phyloP scores from a whole-genome alignment of 1,139 yeast genomes.

The Magnusiomyces paraingens region DNA sequence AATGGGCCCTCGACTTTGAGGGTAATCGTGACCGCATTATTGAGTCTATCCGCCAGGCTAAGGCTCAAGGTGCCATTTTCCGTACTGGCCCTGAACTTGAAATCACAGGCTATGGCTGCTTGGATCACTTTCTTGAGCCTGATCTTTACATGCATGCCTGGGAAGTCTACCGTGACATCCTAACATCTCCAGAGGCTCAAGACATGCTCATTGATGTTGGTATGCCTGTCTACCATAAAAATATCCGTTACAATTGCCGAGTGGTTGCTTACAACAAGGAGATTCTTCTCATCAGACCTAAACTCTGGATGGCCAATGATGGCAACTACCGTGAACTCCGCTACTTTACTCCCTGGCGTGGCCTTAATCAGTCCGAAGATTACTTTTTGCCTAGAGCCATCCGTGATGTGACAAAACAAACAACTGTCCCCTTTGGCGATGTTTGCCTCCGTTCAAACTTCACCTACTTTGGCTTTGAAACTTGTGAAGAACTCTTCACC shows the following conservation, averaged over 20 bases:
- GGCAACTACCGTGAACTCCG: slow-evolving; percentile 98
- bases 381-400: slow-evolving; percentile 65
- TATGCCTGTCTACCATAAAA: slow-evolving; percentile 84
- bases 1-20: slow-evolving; percentile 98
- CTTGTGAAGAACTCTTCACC: slow-evolving; percentile 95
- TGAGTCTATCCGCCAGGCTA: slow-evolving; percentile 72
- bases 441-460: slow-evolving; percentile 78
- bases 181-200: slow-evolving; percentile 56
- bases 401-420: slow-evolving; percentile 42
- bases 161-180: slow-evolving; percentile 83
- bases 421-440: slow-evolving; percentile 75
- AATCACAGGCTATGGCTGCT: slow-evolving; percentile 83
- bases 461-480: slow-evolving; percentile 88
- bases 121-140: slow-evolving; percentile 89
- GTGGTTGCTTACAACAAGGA: slow-evolving; percentile 71
- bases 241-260: slow-evolving; percentile 87
- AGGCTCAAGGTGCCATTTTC: slow-evolving; percentile 63
- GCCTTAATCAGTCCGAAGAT: slow-evolving; percentile 66
- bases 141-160: slow-evolving; percentile 87
- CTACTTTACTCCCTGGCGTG: slow-evolving; percentile 89
- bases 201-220: slow-evolving; percentile 87
- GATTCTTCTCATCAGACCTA: slow-evolving; percentile 83
- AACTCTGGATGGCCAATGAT: slow-evolving; percentile 87
- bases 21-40: slow-evolving; percentile 91
- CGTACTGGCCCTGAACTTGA: slow-evolving; percentile 98